Percentiles rank a stretch among this genome's conserved stretches.
phyloP scores from a whole-genome alignment of 352 stramenopile species.

The Thalassiosira livingstoniorum region DNA sequence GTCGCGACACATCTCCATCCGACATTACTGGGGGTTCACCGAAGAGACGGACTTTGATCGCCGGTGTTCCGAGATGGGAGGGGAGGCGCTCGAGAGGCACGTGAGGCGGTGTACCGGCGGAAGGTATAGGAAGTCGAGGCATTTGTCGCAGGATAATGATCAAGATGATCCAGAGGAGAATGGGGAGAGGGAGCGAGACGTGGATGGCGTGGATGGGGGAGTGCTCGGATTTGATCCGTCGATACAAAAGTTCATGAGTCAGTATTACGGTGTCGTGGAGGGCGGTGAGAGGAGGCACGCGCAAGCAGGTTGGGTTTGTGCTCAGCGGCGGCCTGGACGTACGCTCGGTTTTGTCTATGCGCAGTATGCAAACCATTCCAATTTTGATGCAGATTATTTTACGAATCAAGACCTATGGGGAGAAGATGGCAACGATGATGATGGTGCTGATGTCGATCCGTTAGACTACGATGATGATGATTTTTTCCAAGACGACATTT shows the following conservation, averaged over 20 bases:
- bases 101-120: conserved; percentile 2
- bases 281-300: neutral
- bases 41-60: conserved; percentile 36
- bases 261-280: conserved; percentile 5
- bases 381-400: too few species aligned
- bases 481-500: too few species aligned
- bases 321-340: conserved; percentile 5
- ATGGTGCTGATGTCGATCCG: too few species aligned
- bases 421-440: too few species aligned
- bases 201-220: too few species aligned
- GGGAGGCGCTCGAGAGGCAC: neutral
- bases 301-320: conserved; percentile 30
- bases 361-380: too few species aligned
- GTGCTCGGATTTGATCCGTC: neutral
- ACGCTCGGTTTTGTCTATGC: neutral
- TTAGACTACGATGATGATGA: too few species aligned
- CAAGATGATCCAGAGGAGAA: too few species aligned
- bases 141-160: too few species aligned
- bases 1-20: conserved; percentile 22
- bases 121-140: too few species aligned
- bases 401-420: too few species aligned
- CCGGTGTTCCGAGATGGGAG: conserved; percentile 8
- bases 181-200: too few species aligned
- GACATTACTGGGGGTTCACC: conserved; percentile 42
- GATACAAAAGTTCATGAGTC: neutral